Percentiles rank a stretch among this genome's conserved stretches.
Evolutionary conservation across 2,329 filamentous ascomycete species (phyloP).

Genomic region (Colletotrichum echinochloae): DNA sequence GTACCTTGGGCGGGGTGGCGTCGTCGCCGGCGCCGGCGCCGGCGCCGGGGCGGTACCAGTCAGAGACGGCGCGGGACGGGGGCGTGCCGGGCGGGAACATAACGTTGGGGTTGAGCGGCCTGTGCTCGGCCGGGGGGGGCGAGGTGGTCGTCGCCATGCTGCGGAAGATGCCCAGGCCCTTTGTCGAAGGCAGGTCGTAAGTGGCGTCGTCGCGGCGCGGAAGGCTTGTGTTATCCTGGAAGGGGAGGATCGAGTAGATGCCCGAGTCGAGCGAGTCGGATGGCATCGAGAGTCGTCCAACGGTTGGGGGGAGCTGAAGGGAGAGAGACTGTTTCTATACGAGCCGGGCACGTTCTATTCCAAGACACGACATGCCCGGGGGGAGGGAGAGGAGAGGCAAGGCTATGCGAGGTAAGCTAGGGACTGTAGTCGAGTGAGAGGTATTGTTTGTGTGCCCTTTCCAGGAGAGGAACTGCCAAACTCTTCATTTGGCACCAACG

Average conservation of each 20-base stretch:
- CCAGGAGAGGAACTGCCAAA: not conserved
- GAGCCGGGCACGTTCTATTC: not conserved
- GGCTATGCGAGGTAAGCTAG: not conserved
- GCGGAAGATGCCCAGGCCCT: constrained; percentile 28
- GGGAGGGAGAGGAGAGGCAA: not conserved
- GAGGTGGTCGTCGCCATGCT: constrained; percentile 15
- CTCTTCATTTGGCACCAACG: no score
- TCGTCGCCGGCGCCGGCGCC: not conserved
- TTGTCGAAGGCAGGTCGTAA: constrained; percentile 32
- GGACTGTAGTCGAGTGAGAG: not conserved
- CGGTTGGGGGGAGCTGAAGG: constrained; percentile 4
- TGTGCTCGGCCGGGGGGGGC: constrained; percentile 8
- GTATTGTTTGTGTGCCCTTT: not conserved
- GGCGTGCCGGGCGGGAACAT: constrained; percentile 23
- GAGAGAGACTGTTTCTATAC: constrained; percentile 11
- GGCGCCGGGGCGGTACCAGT: not conserved
- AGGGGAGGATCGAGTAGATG: not conserved
- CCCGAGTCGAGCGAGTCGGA: constrained; percentile 1
- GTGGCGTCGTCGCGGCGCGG: not conserved
- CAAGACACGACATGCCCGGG: not conserved
- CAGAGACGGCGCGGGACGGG: not conserved
- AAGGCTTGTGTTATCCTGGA: not conserved
- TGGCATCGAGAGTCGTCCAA: constrained; percentile 42
- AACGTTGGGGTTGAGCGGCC: constrained; percentile 15
- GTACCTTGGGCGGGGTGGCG: not conserved